Conservation (phyloP, 495 filamentous ascomycete species). For the Umbilicaria muhlenbergii region DNA sequence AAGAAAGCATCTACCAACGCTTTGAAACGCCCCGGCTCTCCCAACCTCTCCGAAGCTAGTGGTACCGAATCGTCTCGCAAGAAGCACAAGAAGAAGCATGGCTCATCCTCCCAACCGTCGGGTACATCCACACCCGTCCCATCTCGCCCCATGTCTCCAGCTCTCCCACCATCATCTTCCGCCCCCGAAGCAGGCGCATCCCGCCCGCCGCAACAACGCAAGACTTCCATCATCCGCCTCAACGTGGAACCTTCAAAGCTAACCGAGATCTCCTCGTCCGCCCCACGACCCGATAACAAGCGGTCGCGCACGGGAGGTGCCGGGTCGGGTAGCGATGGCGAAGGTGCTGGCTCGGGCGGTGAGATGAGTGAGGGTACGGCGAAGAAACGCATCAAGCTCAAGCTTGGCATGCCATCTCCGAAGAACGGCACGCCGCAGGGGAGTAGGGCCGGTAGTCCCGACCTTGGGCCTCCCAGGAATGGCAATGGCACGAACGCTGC, state of each 20-base stretch:
- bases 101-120: conserved; percentile 20
- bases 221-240: conserved; percentile 21
- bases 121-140: conserved; percentile 38
- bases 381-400: conserved; percentile 37
- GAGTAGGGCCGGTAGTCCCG: conserved; percentile 37
- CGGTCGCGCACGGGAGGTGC: conserved; percentile 28
- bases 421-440: conserved; percentile 39
- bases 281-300: conserved; percentile 28
- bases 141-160: conserved; percentile 37
- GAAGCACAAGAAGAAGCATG: conserved; percentile 66
- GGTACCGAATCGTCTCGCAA: conserved; percentile 80
- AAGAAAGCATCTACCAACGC: conserved; percentile 44
- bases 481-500: conserved; percentile 16
- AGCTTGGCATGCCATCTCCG: conserved; percentile 35
- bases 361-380: conserved; percentile 56
- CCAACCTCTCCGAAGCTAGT: conserved; percentile 73
- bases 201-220: conserved; percentile 13
- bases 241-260: conserved; percentile 12
- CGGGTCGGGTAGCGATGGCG: conserved; percentile 65
- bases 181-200: conserved; percentile 9
- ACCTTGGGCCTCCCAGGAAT: conserved; percentile 24
- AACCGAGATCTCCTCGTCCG: conserved; percentile 20
- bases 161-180: conserved; percentile 5
- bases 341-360: conserved; percentile 46
- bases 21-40: conserved; percentile 77